Conservation (phyloP, 2,329 filamentous ascomycete species). For the Drechslerella coelobrocha region DNA sequence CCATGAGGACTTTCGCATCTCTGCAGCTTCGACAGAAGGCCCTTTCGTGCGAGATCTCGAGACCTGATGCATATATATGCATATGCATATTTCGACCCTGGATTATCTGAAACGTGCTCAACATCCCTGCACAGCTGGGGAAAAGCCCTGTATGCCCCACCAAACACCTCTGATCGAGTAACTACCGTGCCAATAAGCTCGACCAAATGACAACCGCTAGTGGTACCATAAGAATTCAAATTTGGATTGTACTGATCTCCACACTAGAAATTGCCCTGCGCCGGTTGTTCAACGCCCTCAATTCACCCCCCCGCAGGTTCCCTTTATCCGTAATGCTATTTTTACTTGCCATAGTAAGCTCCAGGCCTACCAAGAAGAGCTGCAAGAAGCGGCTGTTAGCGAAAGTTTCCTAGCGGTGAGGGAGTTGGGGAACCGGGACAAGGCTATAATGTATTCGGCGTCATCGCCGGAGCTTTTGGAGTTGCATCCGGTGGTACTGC, state of each 20-base stretch:
- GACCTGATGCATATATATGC: no score
- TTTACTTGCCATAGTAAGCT: constrained; percentile 15
- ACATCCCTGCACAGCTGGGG: no score
- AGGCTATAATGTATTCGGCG: constrained; percentile 25
- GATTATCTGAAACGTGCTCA: no score
- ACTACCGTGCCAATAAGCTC: background rate
- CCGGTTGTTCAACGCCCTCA: constrained; percentile 18
- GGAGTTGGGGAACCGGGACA: constrained; percentile 26
- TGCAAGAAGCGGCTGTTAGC: constrained; percentile 26
- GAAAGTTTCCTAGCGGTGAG: constrained; percentile 20
- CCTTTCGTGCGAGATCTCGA: no score
- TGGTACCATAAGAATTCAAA: constrained; percentile 27
- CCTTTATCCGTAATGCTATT: constrained; percentile 25
- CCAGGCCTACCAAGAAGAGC: constrained; percentile 7
- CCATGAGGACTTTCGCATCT: no score
- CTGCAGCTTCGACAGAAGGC: no score
- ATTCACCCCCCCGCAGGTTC: constrained; percentile 28
- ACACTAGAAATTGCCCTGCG: constrained; percentile 26
- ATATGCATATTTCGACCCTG: no score
- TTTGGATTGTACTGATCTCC: constrained; percentile 26
- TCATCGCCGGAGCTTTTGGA: constrained; percentile 21
- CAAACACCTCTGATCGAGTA: no score
- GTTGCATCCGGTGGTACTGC: constrained; percentile 13
- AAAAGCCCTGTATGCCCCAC: no score
- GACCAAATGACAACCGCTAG: constrained; percentile 24